phyloP scores from a whole-genome alignment of 768 basidiomycete genomes.

The Leccinum arenicola region DNA sequence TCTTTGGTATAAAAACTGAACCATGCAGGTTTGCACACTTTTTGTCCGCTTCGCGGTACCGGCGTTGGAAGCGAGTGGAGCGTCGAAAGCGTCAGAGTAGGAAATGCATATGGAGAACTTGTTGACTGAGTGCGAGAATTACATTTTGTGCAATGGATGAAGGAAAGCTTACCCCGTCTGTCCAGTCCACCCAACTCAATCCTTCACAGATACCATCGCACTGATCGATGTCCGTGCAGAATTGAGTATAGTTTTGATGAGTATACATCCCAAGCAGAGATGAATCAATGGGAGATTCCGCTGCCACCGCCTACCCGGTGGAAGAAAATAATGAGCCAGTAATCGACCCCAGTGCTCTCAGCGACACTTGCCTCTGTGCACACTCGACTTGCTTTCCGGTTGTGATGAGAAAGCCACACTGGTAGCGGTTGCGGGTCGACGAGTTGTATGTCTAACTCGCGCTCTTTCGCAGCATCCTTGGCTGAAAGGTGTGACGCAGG shows the following conservation, averaged over 20 bases:
- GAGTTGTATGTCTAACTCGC: slow-evolving; percentile 52
- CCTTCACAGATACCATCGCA: slow-evolving; percentile 67
- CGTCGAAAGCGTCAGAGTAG: slow-evolving; percentile 75
- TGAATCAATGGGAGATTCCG: slow-evolving; percentile 88
- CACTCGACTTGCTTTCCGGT: slow-evolving; percentile 68
- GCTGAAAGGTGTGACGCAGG: slow-evolving; percentile 50
- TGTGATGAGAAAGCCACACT: slow-evolving; percentile 52
- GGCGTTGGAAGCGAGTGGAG: slow-evolving; percentile 88
- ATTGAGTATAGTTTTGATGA: slow-evolving; percentile 91
- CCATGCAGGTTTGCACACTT: slow-evolving; percentile 82
- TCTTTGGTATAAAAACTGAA: slow-evolving; percentile 62
- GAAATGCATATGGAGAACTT: slow-evolving; percentile 80
- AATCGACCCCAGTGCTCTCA: neutral
- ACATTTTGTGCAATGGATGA: neutral
- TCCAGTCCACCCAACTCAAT: slow-evolving; percentile 74
- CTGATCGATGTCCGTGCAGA: slow-evolving; percentile 75
- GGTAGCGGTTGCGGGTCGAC: slow-evolving; percentile 59
- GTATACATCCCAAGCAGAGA: slow-evolving; percentile 86
- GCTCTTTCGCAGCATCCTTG: slow-evolving; percentile 63
- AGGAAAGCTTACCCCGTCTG: slow-evolving; percentile 48
- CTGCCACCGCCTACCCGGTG: slow-evolving; percentile 57
- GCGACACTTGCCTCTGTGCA: slow-evolving; percentile 61
- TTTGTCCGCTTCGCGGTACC: slow-evolving; percentile 75
- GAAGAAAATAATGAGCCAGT: neutral
- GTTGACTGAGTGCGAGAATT: slow-evolving; percentile 52